Conservation (phyloP, 2,329 filamentous ascomycete species). For the Ilyonectria destructans region DNA sequence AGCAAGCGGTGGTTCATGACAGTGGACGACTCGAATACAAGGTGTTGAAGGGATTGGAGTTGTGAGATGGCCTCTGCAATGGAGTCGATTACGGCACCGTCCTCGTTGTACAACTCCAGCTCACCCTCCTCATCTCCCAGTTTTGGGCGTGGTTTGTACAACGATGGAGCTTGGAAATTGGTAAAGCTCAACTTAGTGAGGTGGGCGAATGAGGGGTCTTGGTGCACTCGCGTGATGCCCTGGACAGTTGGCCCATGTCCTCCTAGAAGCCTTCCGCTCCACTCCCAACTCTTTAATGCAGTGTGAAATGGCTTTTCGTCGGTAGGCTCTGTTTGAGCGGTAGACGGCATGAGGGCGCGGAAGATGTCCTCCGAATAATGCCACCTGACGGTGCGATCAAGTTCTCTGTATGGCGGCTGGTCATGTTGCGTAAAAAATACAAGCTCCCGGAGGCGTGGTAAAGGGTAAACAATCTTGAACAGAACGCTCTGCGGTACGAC, state of each 20-base stretch:
- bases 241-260: slow-evolving; percentile 63
- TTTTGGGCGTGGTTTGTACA: slow-evolving; percentile 57
- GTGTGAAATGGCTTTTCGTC: slow-evolving; percentile 54
- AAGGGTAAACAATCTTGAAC: slow-evolving; percentile 72
- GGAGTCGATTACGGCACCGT: slow-evolving; percentile 60
- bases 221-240: slow-evolving; percentile 69
- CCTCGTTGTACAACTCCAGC: slow-evolving; percentile 55
- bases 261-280: slow-evolving; percentile 71
- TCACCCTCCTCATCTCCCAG: slow-evolving; percentile 52
- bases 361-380: slow-evolving; percentile 79
- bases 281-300: slow-evolving; percentile 71
- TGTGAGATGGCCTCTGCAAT: slow-evolving; percentile 54
- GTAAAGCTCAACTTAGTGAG: slow-evolving; percentile 73
- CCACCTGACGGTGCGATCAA: slow-evolving; percentile 76
- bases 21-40: slow-evolving; percentile 84
- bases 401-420: slow-evolving; percentile 75
- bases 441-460: slow-evolving; percentile 79
- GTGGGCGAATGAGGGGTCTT: slow-evolving; percentile 68
- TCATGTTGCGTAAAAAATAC: slow-evolving; percentile 82
- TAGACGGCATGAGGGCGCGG: slow-evolving; percentile 71
- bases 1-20: slow-evolving; percentile 79
- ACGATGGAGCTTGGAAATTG: slow-evolving; percentile 74
- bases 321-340: slow-evolving; percentile 53
- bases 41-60: slow-evolving; percentile 75
- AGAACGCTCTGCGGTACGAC: slow-evolving; percentile 64